These are phyloP conservation scores for Pilobolus umbonatus DNA, from an alignment of 192 early-diverging fungal species.

Conservation along the genomic window DNA sequence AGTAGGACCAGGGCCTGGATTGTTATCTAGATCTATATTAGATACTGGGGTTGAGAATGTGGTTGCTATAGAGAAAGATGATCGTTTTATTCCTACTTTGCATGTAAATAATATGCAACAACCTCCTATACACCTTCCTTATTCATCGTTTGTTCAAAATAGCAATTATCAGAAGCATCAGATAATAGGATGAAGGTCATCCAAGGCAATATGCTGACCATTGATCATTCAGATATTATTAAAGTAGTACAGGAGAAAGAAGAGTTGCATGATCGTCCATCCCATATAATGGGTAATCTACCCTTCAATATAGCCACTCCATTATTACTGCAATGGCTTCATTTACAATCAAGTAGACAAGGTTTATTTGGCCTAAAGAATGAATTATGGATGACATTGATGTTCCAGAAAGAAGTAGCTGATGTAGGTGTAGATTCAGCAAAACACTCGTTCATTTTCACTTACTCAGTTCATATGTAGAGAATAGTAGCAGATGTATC, in stretches of 20 bases:
- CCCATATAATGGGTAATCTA: constrained; percentile 74
- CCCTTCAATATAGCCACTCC: constrained; percentile 75
- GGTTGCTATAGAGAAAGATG: constrained; percentile 71
- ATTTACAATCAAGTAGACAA: constrained; percentile 43
- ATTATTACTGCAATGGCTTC: constrained; percentile 68
- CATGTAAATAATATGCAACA: constrained; percentile 25
- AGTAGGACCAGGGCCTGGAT: constrained; percentile 75
- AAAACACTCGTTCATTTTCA: not conserved
- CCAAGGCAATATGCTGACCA: constrained; percentile 60
- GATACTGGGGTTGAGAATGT: constrained; percentile 58
- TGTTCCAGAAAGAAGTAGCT: constrained; percentile 83
- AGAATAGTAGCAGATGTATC: constrained; percentile 53
- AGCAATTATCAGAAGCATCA: constrained; percentile 70
- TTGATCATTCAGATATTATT: constrained; percentile 52
- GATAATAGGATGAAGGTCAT: constrained; percentile 50
- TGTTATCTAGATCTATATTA: constrained; percentile 73
- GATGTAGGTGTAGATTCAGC: constrained; percentile 29
- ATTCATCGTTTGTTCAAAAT: not conserved
- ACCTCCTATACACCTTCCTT: not conserved
- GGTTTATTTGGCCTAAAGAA: constrained; percentile 54
- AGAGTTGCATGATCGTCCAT: not conserved
- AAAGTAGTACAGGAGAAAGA: constrained; percentile 26
- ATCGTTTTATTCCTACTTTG: constrained; percentile 62
- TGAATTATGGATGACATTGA: constrained; percentile 64
- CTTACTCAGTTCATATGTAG: too few species aligned